Conservation (phyloP, 495 filamentous ascomycete genomes). For the Talaromyces borbonicus region DNA sequence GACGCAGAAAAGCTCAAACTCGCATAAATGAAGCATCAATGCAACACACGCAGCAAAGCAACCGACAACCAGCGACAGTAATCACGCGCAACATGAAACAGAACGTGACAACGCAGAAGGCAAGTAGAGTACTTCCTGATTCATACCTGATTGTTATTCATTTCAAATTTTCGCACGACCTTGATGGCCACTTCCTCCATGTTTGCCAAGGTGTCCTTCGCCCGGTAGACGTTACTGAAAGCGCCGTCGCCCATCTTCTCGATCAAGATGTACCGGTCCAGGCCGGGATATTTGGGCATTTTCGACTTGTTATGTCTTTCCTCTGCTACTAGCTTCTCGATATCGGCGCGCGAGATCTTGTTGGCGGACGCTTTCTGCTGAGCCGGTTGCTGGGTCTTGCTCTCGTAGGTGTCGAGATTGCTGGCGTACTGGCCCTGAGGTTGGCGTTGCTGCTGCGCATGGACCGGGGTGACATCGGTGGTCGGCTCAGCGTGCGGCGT, state of each 20-base stretch:
- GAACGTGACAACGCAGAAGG: conserved; percentile 13
- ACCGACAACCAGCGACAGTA: conserved; percentile 14
- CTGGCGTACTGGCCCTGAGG: conserved; percentile 38
- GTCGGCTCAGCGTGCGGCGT: conserved; percentile 57
- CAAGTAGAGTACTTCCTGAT: conserved; percentile 11
- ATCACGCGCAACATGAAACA: conserved; percentile 11
- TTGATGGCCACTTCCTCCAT: conserved; percentile 89
- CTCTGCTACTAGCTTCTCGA: conserved; percentile 81
- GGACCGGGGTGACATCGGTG: conserved; percentile 55
- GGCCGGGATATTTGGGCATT: conserved; percentile 81
- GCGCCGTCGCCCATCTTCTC: conserved; percentile 99
- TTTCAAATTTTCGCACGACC: conserved; percentile 96
- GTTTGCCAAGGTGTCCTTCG: conserved; percentile 58
- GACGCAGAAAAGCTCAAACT: conserved; percentile 7
- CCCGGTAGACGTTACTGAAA: conserved; percentile 97
- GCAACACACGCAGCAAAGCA: conserved; percentile 11
- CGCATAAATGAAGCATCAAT: neutral
- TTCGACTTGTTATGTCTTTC: conserved; percentile 77
- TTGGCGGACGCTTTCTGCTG: conserved; percentile 42
- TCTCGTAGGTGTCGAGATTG: conserved; percentile 46
- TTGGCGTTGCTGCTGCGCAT: conserved; percentile 55
- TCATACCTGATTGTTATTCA: conserved; percentile 92
- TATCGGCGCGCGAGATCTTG: conserved; percentile 38
- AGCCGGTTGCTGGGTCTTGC: conserved; percentile 49
- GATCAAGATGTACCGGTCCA: conserved; percentile 80